These are phyloP conservation scores for Mycosphaerella arachidis DNA, from an alignment of 2,329 filamentous ascomycete genomes.

Conservation along the genomic window DNA sequence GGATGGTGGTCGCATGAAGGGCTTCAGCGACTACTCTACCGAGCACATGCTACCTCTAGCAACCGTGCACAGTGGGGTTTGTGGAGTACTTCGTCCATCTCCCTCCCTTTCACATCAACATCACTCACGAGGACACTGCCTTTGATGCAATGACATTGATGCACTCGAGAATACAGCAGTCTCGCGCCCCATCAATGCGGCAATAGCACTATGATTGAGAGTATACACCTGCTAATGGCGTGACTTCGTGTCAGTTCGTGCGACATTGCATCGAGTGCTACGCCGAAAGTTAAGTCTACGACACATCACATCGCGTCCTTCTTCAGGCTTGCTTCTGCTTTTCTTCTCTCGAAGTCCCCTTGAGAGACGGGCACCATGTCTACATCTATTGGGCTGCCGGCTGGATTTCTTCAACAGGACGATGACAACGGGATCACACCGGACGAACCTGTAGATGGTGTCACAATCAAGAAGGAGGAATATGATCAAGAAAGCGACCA, in stretches of 20 bases:
- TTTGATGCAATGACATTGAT: too few species aligned
- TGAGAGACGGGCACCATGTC: neutral
- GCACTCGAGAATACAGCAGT: too few species aligned
- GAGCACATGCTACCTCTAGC: neutral
- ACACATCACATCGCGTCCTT: neutral
- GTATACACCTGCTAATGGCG: neutral
- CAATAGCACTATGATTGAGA: neutral
- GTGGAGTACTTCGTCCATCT: neutral
- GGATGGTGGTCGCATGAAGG: neutral
- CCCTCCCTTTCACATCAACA: neutral
- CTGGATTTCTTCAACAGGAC: neutral
- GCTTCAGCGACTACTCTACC: neutral
- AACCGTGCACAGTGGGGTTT: neutral
- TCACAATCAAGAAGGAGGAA: neutral
- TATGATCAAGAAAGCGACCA: neutral
- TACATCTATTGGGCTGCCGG: neutral
- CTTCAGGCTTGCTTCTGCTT: neutral
- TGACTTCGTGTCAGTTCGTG: neutral
- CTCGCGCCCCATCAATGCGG: neutral
- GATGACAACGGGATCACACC: neutral
- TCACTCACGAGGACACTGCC: too few species aligned
- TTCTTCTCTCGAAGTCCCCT: neutral
- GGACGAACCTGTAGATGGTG: neutral
- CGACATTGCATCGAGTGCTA: neutral
- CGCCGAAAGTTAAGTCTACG: neutral